Evolutionary conservation across 805 yeast species (phyloP), one percentile per base, ranked within the genome.

Genomic region (Scheffersomyces ergatensis): DNA sequence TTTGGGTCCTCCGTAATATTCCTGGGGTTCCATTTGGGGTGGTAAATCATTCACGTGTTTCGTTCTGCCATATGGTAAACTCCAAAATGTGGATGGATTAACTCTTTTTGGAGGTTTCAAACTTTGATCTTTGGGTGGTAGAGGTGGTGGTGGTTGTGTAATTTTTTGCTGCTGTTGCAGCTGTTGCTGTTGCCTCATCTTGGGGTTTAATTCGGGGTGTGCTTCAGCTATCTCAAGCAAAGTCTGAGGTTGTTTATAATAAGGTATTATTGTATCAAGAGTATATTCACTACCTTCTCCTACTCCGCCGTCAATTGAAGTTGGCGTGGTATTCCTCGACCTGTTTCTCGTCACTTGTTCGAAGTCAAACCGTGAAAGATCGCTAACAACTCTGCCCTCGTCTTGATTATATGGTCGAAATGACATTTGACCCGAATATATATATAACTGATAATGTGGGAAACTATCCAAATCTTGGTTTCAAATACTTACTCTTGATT

Each of bases 301-400:
- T 33, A 24, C 12, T 36, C 34, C 11, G 32, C 34, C 11, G 32
- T 45, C 36, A 21, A 42, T 24, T 12, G 60, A 51, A 7, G 62
- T 51, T 1, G 70, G 69, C 6, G 70, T 56, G 2, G 62, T 38
- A 36, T 64, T 58, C 46, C 69, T 44, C 3, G 70, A 62, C 27
- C 69, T 45, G 20, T 47, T 49, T 35, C 60, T 27, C 4, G 50
- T 45, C 2, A 46, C 49, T 17, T 46, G 45, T 19, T 58, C 63
- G 38, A 49, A 56, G 26, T 63, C 63, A 38, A 65, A 67, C 7
- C 71, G 50, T 15, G 69, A 58, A 8, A 52, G 39, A 42, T 64
- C 70, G 42, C 66, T 55, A 8, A 60, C 58, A 12, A 63, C 54
- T 21, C 66, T 46, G 5, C 42, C 46, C 13, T 55, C 60, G 15